Evolutionary conservation across 371 early-diverging fungal genomes (phyloP).

Genomic region (Fennellomyces sp.): DNA sequence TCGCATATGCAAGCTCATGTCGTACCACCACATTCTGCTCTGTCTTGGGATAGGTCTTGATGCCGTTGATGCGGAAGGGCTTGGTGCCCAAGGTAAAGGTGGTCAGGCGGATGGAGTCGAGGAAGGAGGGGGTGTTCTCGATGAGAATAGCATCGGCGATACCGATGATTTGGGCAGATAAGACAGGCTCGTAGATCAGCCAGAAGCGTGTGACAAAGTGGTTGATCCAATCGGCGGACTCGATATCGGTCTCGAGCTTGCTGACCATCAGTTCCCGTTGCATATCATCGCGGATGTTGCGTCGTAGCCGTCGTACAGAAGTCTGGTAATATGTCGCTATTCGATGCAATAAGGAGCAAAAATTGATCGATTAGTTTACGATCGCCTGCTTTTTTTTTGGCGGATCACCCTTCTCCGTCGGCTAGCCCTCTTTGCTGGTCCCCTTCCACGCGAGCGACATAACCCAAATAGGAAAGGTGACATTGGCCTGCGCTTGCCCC

Average conservation of each 20-base stretch:
- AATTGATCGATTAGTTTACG: not conserved
- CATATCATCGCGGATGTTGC: conserved; percentile 74
- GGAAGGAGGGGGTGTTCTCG: conserved; percentile 86
- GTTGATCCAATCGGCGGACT: conserved; percentile 98
- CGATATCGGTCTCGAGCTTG: conserved; percentile 65
- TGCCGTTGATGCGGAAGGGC: conserved; percentile 93
- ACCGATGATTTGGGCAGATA: conserved; percentile 81
- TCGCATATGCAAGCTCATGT: conserved; percentile 39
- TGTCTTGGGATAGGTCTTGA: conserved; percentile 81
- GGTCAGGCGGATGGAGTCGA: conserved; percentile 89
- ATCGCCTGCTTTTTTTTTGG: not conserved
- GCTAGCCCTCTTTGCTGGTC: not conserved
- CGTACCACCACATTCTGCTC: conserved; percentile 88
- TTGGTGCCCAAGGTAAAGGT: conserved; percentile 97
- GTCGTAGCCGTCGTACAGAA: conserved; percentile 72
- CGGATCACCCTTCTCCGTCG: not conserved
- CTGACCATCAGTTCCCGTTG: conserved; percentile 62
- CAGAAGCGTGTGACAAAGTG: conserved; percentile 86
- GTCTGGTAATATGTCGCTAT: conserved; percentile 78
- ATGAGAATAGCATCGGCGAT: conserved; percentile 79
- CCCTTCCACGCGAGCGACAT: conserved; percentile 5
- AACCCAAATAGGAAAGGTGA: conserved; percentile 9
- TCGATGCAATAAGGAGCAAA: not conserved
- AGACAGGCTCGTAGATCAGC: conserved; percentile 93
- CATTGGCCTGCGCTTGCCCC: not conserved